Evolutionary conservation across 495 filamentous ascomycete genomes (phyloP), one percentile per base, ranked within the genome.

Genomic region (Xylaria scruposa): DNA sequence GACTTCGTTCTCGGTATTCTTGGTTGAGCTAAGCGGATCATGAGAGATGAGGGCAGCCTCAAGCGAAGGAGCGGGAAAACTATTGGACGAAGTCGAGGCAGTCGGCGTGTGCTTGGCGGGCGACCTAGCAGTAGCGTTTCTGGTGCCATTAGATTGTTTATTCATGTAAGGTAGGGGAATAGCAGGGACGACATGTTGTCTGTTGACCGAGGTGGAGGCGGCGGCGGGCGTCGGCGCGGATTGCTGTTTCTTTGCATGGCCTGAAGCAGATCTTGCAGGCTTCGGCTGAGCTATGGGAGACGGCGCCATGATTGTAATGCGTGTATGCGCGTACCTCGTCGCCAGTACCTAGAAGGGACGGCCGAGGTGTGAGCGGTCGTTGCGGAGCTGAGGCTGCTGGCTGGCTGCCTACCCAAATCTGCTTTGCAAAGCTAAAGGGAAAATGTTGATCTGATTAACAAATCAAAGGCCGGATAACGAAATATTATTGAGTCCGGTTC

Each of bases 121-220:
- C 6, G 66, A 29, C 24, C 73, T 75, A 53, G 56, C 53, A 63
- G 51, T 40, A 29, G 49, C 15, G 49, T 70, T 67, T 74, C 76
- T 63, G 62, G 67, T 29, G 42, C 51, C 21, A 24, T 71, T 70
- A 62, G 61, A 54, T 63, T 75, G 79, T 62, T 81, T 82, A 58
- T 79, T 73, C 38, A 83, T 78, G 58, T 81, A 80, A 21, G 81
- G 72, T 49, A 84, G 73, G 17, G 82, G 82, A 54, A 84, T 81
- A 19, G 80, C 82, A 64, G 82, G 81, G 7, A 82, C 66, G 8
- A 81, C 77, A 33, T 75, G 60, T 24, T 78, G 79, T 67, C 80
- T 81, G 19, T 70, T 56, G 31, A 62, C 40, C 53, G 71, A 33
- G 44, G 63, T 64, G 59, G 44, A n/a, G n/a, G n/a, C 46, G 17